Evolutionary conservation across 805 yeast genomes (phyloP).

Genomic region (Cyberlindnera veronae): DNA sequence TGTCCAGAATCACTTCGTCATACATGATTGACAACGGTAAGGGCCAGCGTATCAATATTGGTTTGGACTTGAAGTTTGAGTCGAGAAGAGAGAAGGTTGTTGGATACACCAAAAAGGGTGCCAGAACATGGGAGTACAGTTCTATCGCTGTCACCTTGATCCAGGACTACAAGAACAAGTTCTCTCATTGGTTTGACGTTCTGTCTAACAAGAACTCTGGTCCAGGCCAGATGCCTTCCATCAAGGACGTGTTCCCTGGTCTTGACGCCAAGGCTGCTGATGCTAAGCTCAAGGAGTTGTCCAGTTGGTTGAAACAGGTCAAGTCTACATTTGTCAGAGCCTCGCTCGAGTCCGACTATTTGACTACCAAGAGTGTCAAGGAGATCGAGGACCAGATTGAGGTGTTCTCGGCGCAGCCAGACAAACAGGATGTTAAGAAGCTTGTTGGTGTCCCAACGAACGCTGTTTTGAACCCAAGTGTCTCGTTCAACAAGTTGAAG

Average conservation of each 20-base stretch:
- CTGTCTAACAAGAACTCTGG: slow-evolving; percentile 29
- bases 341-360: slow-evolving; percentile 71
- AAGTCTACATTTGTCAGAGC: slow-evolving; percentile 58
- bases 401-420: slow-evolving; percentile 42
- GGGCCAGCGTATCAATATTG: slow-evolving; percentile 61
- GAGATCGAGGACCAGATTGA: slow-evolving; percentile 63
- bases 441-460: slow-evolving; percentile 80
- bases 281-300: slow-evolving; percentile 29
- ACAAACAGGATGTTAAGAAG: slow-evolving; percentile 47
- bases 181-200: slow-evolving; percentile 56
- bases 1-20: slow-evolving; percentile 76
- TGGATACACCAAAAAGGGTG: slow-evolving; percentile 73
- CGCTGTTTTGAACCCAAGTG: slow-evolving; percentile 75
- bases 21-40: slow-evolving; percentile 55
- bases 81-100: slow-evolving; percentile 75
- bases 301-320: slow-evolving; percentile 44
- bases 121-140: slow-evolving; percentile 79
- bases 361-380: slow-evolving; percentile 60
- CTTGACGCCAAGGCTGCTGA: slow-evolving; percentile 28
- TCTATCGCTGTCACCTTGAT: slow-evolving; percentile 67
- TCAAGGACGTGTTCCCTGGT: slow-evolving; percentile 34
- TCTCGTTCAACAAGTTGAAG: slow-evolving; percentile 66
- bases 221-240: slow-evolving; percentile 29
- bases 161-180: slow-evolving; percentile 53
- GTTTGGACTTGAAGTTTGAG: slow-evolving; percentile 82